Evolutionary conservation across 345 rosid genomes (phyloP), one percentile per base, ranked within the genome.

Genomic region (Atalantia buxifolia): DNA sequence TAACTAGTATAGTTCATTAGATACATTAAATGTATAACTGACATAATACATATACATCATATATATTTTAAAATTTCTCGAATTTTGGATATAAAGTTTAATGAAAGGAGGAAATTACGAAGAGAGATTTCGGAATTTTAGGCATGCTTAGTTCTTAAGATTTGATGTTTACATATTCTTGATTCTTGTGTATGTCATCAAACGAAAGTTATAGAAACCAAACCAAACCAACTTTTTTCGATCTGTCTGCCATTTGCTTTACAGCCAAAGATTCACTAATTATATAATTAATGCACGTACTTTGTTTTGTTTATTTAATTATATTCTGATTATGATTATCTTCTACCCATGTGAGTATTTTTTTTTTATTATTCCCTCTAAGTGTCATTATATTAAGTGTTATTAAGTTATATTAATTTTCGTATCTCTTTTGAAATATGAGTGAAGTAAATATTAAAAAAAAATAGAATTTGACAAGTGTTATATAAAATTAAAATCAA

Each of bases 121-220:
- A 76, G 70, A 66, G 66, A 56, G 18, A 72, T 48, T 66, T 79
- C 33, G 77, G 84, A 53, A 64, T 66, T 72, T 71, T 66, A 63
- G 81, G 75, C 71, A 60, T 36, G 13, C 66, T 75, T 71, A 19
- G 36, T 56, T 79, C 10, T 42, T n/a, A 38, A 12, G 67, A 60
- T 53, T 74, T 79, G 82, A 79, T 66, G 80, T 76, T 25, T 59
- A 65, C 82, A 16, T 53, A 19, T 53, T 53, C 57, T 53, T 5
- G 7, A 56, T 76, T 65, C 72, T 38, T 64, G 63, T 64, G 27
- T 19, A 4, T 53, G 40, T 70, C 36, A 57, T 75, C 74, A 66
- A 78, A 71, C 24, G 72, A 57, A 76, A 78, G 73, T 53, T 70
- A 65, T 27, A 33, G 69, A 74, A 74, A 69, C 81, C 66, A 55